Conservation (phyloP, 192 early-diverging fungal species). For the Backusella macrospora region DNA sequence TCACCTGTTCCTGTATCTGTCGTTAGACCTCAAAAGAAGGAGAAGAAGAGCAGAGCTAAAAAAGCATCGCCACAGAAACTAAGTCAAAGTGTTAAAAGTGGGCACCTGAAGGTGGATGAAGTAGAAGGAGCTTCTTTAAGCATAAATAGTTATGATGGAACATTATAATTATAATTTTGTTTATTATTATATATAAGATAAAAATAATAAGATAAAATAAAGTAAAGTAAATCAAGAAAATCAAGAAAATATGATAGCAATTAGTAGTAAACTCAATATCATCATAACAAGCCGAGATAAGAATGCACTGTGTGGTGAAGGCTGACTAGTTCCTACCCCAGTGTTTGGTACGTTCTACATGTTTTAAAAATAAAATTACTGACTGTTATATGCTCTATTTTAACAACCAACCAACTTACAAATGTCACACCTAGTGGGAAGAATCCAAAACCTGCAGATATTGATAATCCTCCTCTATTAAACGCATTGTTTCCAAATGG, state of each 20-base stretch:
- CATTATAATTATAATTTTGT: not conserved
- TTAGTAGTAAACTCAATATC: conserved; percentile 12
- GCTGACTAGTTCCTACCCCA: not conserved
- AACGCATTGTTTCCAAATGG: conserved; percentile 16
- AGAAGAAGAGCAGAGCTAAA: conserved; percentile 33
- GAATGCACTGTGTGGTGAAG: not conserved
- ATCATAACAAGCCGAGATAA: conserved; percentile 9
- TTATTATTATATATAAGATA: not conserved
- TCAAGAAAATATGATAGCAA: conserved; percentile 16
- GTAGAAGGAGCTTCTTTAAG: conserved; percentile 15
- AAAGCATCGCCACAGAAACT: conserved; percentile 35
- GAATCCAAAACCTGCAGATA: conserved; percentile 68
- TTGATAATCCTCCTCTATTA: conserved; percentile 53
- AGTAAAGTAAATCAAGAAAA: too few species aligned
- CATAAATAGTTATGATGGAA: conserved; percentile 28
- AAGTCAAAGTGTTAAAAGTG: conserved; percentile 40
- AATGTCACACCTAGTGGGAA: conserved; percentile 70
- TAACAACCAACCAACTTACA: conserved; percentile 33
- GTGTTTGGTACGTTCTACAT: not conserved
- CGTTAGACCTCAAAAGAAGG: conserved; percentile 48
- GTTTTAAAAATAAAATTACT: too few species aligned
- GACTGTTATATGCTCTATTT: not conserved
- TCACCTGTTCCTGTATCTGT: conserved; percentile 55
- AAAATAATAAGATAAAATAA: not conserved
- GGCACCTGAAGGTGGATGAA: conserved; percentile 41